These are phyloP conservation scores for Leucocoprinus leucothites DNA, from an alignment of 768 basidiomycete species.

Conservation along the genomic window DNA sequence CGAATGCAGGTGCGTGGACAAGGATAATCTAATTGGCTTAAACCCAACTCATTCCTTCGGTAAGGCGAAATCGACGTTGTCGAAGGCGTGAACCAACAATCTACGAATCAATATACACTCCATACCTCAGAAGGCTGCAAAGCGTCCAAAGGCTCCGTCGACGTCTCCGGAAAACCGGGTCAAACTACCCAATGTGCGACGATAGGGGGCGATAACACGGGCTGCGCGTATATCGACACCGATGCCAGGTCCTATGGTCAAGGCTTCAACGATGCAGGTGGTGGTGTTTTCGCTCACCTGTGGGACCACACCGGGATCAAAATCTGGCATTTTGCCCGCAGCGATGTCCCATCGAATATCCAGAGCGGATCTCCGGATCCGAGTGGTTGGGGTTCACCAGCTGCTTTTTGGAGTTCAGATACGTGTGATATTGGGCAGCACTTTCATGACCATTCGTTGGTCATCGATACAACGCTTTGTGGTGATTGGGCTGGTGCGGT, in stretches of 20 bases:
- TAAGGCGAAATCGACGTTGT: constrained; percentile 69
- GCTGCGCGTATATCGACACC: constrained; percentile 47
- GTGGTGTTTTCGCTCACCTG: constrained; percentile 56
- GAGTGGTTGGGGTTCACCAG: constrained; percentile 47
- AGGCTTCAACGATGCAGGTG: constrained; percentile 41
- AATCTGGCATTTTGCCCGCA: constrained; percentile 54
- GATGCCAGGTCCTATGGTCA: constrained; percentile 36
- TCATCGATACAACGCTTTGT: constrained; percentile 46
- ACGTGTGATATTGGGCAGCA: constrained; percentile 47
- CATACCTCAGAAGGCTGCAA: constrained; percentile 51
- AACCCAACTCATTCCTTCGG: not conserved
- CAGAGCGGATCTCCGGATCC: constrained; percentile 42
- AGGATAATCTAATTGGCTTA: constrained; percentile 5
- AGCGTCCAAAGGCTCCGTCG: constrained; percentile 23
- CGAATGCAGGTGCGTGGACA: constrained; percentile 32
- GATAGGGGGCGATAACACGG: constrained; percentile 35
- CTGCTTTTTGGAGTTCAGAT: constrained; percentile 46
- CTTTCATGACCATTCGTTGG: constrained; percentile 51
- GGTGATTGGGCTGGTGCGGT: constrained; percentile 42
- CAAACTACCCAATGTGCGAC: constrained; percentile 36
- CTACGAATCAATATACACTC: constrained; percentile 60
- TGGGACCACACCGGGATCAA: constrained; percentile 52
- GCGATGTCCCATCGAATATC: constrained; percentile 52
- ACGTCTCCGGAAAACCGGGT: constrained; percentile 24
- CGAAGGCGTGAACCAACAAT: constrained; percentile 65